Base-by-base conservation (phyloP, 495 filamentous ascomycete species). In the Xylaria cubensis region DNA sequence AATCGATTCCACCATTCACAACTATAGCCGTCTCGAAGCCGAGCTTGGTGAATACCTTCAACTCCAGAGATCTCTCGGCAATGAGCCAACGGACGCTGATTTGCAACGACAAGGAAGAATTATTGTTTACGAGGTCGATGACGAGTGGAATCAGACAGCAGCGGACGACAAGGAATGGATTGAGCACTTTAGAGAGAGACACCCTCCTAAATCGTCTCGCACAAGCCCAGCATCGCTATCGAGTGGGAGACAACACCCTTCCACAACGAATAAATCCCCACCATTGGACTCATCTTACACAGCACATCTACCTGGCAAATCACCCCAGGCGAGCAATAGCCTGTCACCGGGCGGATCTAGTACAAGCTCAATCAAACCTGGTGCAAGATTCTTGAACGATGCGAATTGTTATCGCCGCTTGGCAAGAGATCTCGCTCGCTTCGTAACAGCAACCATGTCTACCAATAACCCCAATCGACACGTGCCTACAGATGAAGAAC, bases 131-230 rank as follows among this genome's bases (percentile, higher is more conserved):
- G 88, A 87, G 21, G 84, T 78, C 58, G 88, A 91, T 68, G 91
- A 93, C 72, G 84, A 85, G 24, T 93, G 90, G 90, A 92, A 92
- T 69, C 91, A 92, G 77, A 93, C 91, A 0, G 89, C 87, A 26
- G 88, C 91, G 8, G 91, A 93, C 73, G 90, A 93, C 69, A 81
- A 82, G 4, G 77, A 85, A 1, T 91, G 90, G 88, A 82, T 93
- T 9, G 74, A 78, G 24, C 75, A 79, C 7, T 88, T 89, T 69
- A 82, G 80, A 58, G 61, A 79, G 62, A 78, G 82, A 46, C 80
- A 87, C 61, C 63, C 71, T 1, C 62, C 55, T 0, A 21, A 66
- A 10, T 32, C 56, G 19, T 74, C 36, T 71, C 67, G 26, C 19
- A 59, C 34, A 32, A 69, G 26, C 36, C 74, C 51, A 46, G 59